Evolutionary conservation across 179 eudicot species (phyloP).

Genomic region (Heliamphora ciliata): DNA sequence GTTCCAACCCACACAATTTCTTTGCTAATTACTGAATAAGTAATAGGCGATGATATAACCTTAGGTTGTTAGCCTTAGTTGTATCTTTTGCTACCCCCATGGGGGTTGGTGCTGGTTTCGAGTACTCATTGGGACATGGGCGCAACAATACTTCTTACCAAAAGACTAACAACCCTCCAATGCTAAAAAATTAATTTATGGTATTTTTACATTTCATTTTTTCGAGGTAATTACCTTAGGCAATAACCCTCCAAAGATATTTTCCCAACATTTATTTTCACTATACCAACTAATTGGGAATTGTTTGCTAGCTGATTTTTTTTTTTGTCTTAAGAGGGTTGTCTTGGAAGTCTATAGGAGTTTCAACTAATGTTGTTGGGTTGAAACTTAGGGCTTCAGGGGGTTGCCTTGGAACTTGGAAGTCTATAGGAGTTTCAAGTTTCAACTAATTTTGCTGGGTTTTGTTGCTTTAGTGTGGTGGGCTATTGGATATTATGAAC

Average conservation of each 20-base stretch:
- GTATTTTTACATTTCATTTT: not conserved
- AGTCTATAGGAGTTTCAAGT: not conserved
- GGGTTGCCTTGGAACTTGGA: not conserved
- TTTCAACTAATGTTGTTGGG: too few species aligned
- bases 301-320: not conserved
- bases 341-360: too few species aligned
- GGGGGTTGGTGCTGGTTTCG: not conserved
- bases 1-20: not conserved
- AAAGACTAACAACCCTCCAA: not conserved
- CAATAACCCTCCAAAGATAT: not conserved
- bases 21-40: not conserved
- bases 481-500: not conserved
- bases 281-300: not conserved
- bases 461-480: not conserved
- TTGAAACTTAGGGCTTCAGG: not conserved
- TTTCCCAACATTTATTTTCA: not conserved
- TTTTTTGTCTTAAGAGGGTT: too few species aligned
- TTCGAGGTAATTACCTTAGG: not conserved
- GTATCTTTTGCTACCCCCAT: not conserved
- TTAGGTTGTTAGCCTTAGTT: not conserved
- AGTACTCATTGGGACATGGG: not conserved
- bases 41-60: not conserved
- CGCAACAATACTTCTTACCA: not conserved
- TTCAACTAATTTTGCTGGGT: not conserved
- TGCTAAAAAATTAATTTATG: not conserved